phyloP scores from a whole-genome alignment of 1,139 yeast species.

The Geotrichum reessii region DNA sequence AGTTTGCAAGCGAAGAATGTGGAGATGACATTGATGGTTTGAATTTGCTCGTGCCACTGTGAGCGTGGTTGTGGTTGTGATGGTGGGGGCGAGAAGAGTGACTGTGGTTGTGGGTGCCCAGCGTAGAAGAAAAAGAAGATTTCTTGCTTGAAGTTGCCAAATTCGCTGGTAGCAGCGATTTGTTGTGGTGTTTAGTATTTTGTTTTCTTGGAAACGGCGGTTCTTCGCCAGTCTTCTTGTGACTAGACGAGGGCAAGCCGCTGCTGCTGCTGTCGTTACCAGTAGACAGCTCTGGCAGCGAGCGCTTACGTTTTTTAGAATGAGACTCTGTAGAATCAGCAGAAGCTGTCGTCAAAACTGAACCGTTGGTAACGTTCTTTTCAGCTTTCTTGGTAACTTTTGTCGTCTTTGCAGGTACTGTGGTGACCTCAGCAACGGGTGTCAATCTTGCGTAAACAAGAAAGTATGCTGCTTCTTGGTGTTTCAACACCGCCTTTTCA shows the following conservation, averaged over 20 bases:
- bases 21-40: constrained; percentile 3
- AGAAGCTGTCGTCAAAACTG: background rate
- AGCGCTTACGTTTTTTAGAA: constrained; percentile 1
- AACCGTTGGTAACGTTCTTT: background rate
- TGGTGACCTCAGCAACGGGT: constrained; percentile 10
- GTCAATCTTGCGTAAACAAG: constrained; percentile 57
- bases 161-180: background rate
- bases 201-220: background rate
- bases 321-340: background rate
- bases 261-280: background rate
- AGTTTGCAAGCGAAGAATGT: constrained; percentile 10
- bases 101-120: background rate
- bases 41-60: background rate
- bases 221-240: background rate
- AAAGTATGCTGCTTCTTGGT: constrained; percentile 79
- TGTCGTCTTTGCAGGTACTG: background rate
- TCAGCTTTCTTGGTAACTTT: background rate
- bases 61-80: background rate
- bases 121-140: too few relatives aligned
- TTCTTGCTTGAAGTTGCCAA: background rate
- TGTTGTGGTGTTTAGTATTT: background rate
- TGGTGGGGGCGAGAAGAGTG: background rate
- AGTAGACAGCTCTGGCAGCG: constrained; percentile 1
- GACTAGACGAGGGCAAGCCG: too few relatives aligned
- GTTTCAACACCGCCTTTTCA: constrained; percentile 68